Base-by-base conservation (phyloP, 495 filamentous ascomycete species). In the Cryomyces antarcticus region DNA sequence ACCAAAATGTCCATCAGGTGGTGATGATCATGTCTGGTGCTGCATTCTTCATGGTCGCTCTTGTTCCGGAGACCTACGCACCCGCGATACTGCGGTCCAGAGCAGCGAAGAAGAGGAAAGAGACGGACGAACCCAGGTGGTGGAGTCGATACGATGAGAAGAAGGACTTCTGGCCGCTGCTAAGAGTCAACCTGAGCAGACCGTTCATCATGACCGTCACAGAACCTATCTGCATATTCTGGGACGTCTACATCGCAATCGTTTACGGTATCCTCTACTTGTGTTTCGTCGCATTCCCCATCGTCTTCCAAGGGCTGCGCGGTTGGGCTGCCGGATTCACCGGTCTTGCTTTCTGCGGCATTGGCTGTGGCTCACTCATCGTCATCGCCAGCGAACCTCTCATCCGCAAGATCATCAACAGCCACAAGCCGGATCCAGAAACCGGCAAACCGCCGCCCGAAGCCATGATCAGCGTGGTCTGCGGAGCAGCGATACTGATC, bases 221-320 rank as follows among this genome's bases (percentile, higher is more conserved):
- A 0, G 86, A 94, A 45, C 86, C 86, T 0, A 89, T 94, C 44
- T 74, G 68, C 46, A 71, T 76, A 53, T 88, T 87, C 54, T 88
- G 82, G 71, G 77, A 88, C 53, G 50, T 77, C 37, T 81, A 80
- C 48, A 71, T 80, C 43, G 72, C 73, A 17, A 58, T 82, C 38
- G 58, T 73, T 31, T 73, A 73, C 44, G 60, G 48, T 11, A 82
- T 86, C 41, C 65, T 93, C 0, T 92, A 92, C 55, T 69, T 92
- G 31, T 86, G 83, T 60, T 93, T 95, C 60, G 75, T 83, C 29
- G 82, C 82, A 24, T 78, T 76, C 50, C 86, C 86, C 5, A 78
- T 92, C 43, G 77, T 93, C 41, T 93, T 82, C 60, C 64, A 72
- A 28, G 54, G 72, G 28, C 52, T 75, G 44, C 80, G 84, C 30